Evolutionary conservation across 164 flowering plant species (phyloP), one percentile per base, ranked within the genome.

Genomic region (Macadamia integrifolia): DNA sequence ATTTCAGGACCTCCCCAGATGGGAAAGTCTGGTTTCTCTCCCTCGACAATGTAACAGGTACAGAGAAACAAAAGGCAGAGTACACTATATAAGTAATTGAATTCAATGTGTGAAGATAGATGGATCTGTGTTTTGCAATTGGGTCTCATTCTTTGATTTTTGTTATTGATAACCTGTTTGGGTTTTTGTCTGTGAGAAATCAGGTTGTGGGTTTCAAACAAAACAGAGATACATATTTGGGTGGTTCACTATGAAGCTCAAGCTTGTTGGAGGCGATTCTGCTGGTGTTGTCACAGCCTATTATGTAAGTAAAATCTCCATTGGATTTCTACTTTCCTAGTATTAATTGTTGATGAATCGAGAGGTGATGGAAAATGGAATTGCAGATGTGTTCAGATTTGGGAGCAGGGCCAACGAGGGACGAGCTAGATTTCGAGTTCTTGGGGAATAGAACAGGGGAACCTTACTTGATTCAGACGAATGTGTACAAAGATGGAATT

Each of bases 221-320:
- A 88, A 84, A 74, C 84, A 93, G 68, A 83, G 81, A 58, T 93
- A 89, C 82, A 84, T 91, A 82, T 93, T 93, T 73, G 98, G 98
- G 63, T 93, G 97, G 98, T 93, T 91, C 62, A 91, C 97, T 74
- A 93, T 89, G 98, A 93, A 86, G 80, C 83, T 93, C 12, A 93
- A 86, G 77, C 60, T 93, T 71, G 97, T 91, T 1, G 98, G 92
- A 42, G 96, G 97, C 14, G 98, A 93, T 74, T 93, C 97, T 53
- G 98, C 97, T 11, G 97, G 98, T 11, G 92, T 93, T 12, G 95
- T 93, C 67, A 91, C 98, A 3, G 98, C 97, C 60, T 93, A 88
- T 71, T 93, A 93, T 78, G 98, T 93, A 74, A 84, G 93, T 77
- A 23, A 23, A 23, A 23, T 23, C 23, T 23, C 23, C 23, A 23